phyloP scores from a whole-genome alignment of 2,329 filamentous ascomycete genomes.

The Ceratocystiopsis sp. region DNA sequence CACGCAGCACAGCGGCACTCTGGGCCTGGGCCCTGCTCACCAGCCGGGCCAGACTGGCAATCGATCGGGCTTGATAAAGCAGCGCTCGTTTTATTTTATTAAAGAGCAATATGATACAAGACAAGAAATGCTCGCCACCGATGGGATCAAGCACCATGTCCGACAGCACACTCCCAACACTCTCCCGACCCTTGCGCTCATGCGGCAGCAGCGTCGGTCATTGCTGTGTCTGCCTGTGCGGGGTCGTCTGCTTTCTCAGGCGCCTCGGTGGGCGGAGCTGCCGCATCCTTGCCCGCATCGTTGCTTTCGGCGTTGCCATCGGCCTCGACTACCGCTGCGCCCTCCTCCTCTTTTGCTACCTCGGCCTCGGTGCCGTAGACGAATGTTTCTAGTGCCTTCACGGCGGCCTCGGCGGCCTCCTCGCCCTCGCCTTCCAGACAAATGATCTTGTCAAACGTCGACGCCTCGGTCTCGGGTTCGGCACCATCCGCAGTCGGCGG shows the following conservation, averaged over 20 bases:
- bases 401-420: conserved; percentile 32
- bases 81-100: too few species aligned
- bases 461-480: conserved; percentile 17
- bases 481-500: conserved; percentile 15
- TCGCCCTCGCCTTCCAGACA: conserved; percentile 30
- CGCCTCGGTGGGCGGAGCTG: too few species aligned
- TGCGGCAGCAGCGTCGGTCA: too few species aligned
- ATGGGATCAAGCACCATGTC: too few species aligned
- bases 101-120: too few species aligned
- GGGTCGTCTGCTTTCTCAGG: too few species aligned
- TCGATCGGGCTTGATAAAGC: not conserved
- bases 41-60: conserved; percentile 14
- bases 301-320: too few species aligned
- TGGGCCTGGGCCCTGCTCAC: conserved; percentile 34
- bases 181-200: too few species aligned
- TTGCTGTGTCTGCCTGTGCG: too few species aligned
- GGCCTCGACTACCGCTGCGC: not conserved
- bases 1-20: conserved; percentile 9
- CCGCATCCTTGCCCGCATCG: too few species aligned
- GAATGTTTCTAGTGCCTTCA: conserved; percentile 27
- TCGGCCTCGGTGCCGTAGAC: conserved; percentile 20
- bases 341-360: not conserved
- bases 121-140: too few species aligned
- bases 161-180: too few species aligned
- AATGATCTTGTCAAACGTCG: conserved; percentile 23